Evolutionary conservation across 2,329 filamentous ascomycete species (phyloP).

Genomic region (Penicillium digitatum): DNA sequence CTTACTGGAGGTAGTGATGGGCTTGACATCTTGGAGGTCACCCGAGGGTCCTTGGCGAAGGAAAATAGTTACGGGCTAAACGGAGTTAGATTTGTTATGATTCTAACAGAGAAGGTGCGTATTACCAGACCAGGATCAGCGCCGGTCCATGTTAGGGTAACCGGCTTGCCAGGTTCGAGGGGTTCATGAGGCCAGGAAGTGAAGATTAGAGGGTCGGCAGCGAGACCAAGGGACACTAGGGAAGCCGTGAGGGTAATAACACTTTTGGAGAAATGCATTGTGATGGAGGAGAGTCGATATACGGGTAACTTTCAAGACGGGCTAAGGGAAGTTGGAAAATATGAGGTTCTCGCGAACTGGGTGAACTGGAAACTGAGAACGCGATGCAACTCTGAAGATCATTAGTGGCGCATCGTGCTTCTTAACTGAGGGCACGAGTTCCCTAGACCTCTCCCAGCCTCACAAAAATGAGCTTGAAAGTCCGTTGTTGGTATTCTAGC

Average conservation of each 20-base stretch:
- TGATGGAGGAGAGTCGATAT: slow-evolving; percentile 17
- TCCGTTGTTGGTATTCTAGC: slow-evolving; percentile 12
- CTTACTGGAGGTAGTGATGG: slow-evolving; percentile 46
- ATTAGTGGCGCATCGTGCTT: slow-evolving; percentile 18
- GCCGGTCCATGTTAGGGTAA: slow-evolving; percentile 49
- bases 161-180: slow-evolving; percentile 48
- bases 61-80: slow-evolving; percentile 52
- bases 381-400: neutral
- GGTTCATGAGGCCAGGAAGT: slow-evolving; percentile 47
- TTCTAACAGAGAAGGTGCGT: neutral
- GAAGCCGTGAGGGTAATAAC: slow-evolving; percentile 46
- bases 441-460: slow-evolving; percentile 2
- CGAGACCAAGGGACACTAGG: slow-evolving; percentile 44
- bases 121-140: slow-evolving; percentile 35
- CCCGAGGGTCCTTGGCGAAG: slow-evolving; percentile 51
- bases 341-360: neutral
- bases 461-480: slow-evolving; percentile 6
- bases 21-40: slow-evolving; percentile 50
- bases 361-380: slow-evolving; percentile 1
- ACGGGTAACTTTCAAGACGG: neutral
- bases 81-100: slow-evolving; percentile 11
- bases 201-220: slow-evolving; percentile 48
- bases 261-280: slow-evolving; percentile 51
- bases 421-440: slow-evolving; percentile 15
- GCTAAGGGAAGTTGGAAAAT: too few relatives aligned